These are phyloP conservation scores for Colletotrichum tamarilloi DNA, from an alignment of 2,329 filamentous ascomycete species.

Conservation along the genomic window DNA sequence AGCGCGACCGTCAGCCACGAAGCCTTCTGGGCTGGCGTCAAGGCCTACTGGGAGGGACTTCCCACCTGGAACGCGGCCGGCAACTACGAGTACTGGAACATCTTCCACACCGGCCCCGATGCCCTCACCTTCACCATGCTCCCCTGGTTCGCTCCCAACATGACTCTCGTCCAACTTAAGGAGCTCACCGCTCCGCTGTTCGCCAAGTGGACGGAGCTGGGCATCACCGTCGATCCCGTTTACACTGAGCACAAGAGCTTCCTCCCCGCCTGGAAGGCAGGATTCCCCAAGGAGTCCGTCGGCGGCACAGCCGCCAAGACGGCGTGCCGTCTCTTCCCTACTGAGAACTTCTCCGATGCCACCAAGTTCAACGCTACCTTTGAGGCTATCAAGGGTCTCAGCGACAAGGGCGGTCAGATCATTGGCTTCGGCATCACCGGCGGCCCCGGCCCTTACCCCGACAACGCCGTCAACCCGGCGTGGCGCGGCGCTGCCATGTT, in stretches of 20 bases:
- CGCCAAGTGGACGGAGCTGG: constrained; percentile 44
- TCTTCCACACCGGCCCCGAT: constrained; percentile 42
- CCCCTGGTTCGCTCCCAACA: constrained; percentile 42
- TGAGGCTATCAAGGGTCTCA: constrained; percentile 49
- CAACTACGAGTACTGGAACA: constrained; percentile 41
- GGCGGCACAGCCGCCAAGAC: constrained; percentile 19
- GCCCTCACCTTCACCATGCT: constrained; percentile 41
- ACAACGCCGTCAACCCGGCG: constrained; percentile 54
- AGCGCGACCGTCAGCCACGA: constrained; percentile 36
- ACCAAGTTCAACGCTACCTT: constrained; percentile 46
- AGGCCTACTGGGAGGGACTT: constrained; percentile 39
- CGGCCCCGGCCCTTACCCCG: constrained; percentile 41
- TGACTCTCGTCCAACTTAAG: constrained; percentile 47
- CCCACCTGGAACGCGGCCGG: constrained; percentile 38
- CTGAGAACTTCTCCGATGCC: constrained; percentile 12
- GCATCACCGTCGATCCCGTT: constrained; percentile 41
- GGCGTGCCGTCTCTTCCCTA: constrained; percentile 23
- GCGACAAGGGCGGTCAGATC: constrained; percentile 53
- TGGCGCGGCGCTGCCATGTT: constrained; percentile 55
- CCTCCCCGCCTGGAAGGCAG: constrained; percentile 40
- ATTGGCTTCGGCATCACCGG: constrained; percentile 53
- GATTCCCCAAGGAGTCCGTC: constrained; percentile 39
- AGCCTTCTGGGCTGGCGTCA: constrained; percentile 42
- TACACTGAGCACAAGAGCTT: constrained; percentile 42
- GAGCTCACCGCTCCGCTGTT: constrained; percentile 47